Evolutionary conservation across 805 yeast species (phyloP).

Genomic region (Candida michaelii): DNA sequence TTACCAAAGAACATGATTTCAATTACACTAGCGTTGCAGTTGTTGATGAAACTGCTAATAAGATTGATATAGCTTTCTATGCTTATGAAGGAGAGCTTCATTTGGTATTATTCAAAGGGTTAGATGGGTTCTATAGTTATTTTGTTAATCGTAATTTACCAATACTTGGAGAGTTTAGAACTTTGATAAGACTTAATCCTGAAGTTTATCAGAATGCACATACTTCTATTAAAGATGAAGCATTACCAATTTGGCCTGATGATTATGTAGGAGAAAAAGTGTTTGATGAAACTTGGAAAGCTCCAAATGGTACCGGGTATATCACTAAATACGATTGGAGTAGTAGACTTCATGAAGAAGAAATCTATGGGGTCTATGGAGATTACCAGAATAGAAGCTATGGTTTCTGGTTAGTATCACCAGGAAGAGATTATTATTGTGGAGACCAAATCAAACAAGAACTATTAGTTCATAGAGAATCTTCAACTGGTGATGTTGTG

Average conservation of each 20-base stretch:
- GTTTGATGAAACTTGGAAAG: constrained; percentile 13
- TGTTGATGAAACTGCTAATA: constrained; percentile 1
- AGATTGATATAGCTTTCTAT: constrained; percentile 9
- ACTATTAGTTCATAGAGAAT: constrained; percentile 13
- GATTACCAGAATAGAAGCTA: constrained; percentile 6
- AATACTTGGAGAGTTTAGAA: constrained; percentile 10
- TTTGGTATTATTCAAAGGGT: constrained; percentile 10
- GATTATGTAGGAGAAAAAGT: constrained; percentile 9
- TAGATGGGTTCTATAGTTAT: constrained; percentile 12
- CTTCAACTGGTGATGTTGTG: constrained; percentile 14
- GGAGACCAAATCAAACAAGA: constrained; percentile 15
- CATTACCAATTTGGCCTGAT: constrained; percentile 11
- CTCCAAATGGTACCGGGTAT: neutral
- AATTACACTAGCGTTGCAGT: constrained; percentile 8
- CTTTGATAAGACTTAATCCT: constrained; percentile 12
- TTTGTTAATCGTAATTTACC: constrained; percentile 11
- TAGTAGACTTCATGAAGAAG: constrained; percentile 14
- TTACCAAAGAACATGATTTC: constrained; percentile 5
- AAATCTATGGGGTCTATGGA: constrained; percentile 14
- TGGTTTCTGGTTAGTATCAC: constrained; percentile 14
- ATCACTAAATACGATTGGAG: constrained; percentile 15
- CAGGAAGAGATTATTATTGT: constrained; percentile 14
- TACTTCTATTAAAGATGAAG: constrained; percentile 11
- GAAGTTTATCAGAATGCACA: constrained; percentile 12
- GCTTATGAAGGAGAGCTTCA: constrained; percentile 12